A percentile compares a stretch with the other conserved stretches of the same genome.
phyloP scores from a whole-genome alignment of 2,329 filamentous ascomycete genomes.

The Calcarisporium arbuscula region DNA sequence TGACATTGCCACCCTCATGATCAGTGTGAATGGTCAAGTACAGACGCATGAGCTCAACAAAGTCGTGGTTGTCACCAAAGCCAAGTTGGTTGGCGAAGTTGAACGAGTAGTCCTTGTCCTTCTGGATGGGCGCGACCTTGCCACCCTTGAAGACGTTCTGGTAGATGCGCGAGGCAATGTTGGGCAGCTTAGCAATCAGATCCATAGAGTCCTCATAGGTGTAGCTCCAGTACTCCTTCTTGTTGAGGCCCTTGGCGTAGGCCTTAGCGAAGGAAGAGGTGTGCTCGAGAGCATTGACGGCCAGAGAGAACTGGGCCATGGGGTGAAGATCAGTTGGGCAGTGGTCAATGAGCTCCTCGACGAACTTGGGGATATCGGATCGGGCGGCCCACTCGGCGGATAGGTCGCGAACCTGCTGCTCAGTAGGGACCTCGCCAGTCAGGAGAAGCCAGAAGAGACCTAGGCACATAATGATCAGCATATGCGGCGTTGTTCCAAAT shows the following conservation, averaged over 20 bases:
- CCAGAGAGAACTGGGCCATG: slow-evolving; percentile 98
- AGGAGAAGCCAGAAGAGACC: slow-evolving; percentile 99
- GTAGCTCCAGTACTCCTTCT: slow-evolving; percentile 99
- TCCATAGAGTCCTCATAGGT: slow-evolving; percentile 99
- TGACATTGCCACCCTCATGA: slow-evolving; percentile 99
- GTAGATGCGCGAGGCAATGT: slow-evolving; percentile 97
- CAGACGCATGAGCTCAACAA: slow-evolving; percentile 95
- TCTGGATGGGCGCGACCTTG: slow-evolving; percentile 92
- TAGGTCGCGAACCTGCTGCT: slow-evolving; percentile 97
- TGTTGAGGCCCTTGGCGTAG: slow-evolving; percentile 98
- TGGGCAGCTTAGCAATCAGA: slow-evolving; percentile 98
- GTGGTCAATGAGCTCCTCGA: slow-evolving; percentile 99
- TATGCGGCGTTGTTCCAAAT: too few species aligned
- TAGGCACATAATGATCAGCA: slow-evolving; percentile 24
- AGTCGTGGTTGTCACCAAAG: slow-evolving; percentile 91
- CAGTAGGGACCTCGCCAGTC: slow-evolving; percentile 93
- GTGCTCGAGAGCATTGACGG: slow-evolving; percentile 96
- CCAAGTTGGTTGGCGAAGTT: slow-evolving; percentile 99
- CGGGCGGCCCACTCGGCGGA: slow-evolving; percentile 98
- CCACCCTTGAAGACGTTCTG: slow-evolving; percentile 99
- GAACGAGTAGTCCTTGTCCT: slow-evolving; percentile 99
- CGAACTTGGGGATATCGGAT: slow-evolving; percentile 93
- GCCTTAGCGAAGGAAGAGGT: slow-evolving; percentile 97
- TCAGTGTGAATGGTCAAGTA: slow-evolving; percentile 99
- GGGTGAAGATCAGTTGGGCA: slow-evolving; percentile 98